Evolutionary conservation across 371 early-diverging fungal genomes (phyloP).

Genomic region (Encephalitozoon cuniculi): DNA sequence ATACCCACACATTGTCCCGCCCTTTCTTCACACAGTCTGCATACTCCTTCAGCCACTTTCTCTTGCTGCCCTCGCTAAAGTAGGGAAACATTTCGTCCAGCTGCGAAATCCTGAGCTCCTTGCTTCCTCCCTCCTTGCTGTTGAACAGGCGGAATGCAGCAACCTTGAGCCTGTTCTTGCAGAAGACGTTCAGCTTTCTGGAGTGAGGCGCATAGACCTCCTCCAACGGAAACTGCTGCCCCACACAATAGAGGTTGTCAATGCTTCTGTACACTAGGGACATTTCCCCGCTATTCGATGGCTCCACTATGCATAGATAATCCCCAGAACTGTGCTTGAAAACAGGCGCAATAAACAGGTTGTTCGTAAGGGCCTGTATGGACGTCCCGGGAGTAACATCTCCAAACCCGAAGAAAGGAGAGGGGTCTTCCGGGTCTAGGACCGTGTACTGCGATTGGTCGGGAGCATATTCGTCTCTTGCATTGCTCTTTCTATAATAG

Average conservation of each 20-base stretch:
- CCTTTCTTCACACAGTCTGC: slow-evolving; percentile 80
- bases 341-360: slow-evolving; percentile 85
- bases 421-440: slow-evolving; percentile 81
- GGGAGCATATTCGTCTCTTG: slow-evolving; percentile 45
- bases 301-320: slow-evolving; percentile 63
- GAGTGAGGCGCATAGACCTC: slow-evolving; percentile 94
- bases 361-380: slow-evolving; percentile 78
- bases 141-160: slow-evolving; percentile 63
- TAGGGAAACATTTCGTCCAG: slow-evolving; percentile 59
- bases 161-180: slow-evolving; percentile 81
- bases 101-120: slow-evolving; percentile 49
- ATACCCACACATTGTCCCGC: slow-evolving; percentile 78
- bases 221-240: slow-evolving; percentile 85
- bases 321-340: slow-evolving; percentile 69
- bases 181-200: slow-evolving; percentile 78
- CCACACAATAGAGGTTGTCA: slow-evolving; percentile 75
- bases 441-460: slow-evolving; percentile 61
- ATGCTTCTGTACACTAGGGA: slow-evolving; percentile 64
- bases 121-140: slow-evolving; percentile 35
- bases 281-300: slow-evolving; percentile 64
- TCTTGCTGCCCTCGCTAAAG: slow-evolving; percentile 60
- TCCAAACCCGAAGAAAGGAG: slow-evolving; percentile 76
- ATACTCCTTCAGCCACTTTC: slow-evolving; percentile 73
- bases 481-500: slow-evolving; percentile 76
- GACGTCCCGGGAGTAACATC: slow-evolving; percentile 81